These are phyloP conservation scores for Corymbia citriodora DNA, from an alignment of 441 rosid genomes.

Conservation along the genomic window DNA sequence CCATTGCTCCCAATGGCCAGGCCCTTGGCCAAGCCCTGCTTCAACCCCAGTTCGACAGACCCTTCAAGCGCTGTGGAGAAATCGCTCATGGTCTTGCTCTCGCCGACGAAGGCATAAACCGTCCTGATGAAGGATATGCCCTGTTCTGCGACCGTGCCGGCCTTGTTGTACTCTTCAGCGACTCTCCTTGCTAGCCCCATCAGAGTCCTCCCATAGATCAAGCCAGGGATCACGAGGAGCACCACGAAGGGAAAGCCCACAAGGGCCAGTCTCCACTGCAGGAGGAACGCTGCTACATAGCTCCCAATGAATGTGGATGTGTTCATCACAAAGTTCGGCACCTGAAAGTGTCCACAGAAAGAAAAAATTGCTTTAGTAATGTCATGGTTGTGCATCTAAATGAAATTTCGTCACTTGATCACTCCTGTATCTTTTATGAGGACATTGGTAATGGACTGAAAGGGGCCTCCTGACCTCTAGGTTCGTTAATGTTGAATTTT, in stretches of 20 bases:
- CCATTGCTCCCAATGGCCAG: conserved; percentile 76
- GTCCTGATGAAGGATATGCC: conserved; percentile 74
- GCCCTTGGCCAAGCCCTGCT: conserved; percentile 74
- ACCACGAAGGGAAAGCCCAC: conserved; percentile 61
- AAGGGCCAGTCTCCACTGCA: conserved; percentile 65
- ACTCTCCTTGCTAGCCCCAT: conserved; percentile 50
- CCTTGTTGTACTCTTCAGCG: conserved; percentile 61
- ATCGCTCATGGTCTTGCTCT: conserved; percentile 39
- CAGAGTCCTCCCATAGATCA: conserved; percentile 61
- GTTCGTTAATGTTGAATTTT: neutral
- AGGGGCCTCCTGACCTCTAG: neutral
- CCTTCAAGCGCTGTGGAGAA: conserved; percentile 61
- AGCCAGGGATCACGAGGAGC: conserved; percentile 60
- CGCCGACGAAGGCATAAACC: conserved; percentile 66
- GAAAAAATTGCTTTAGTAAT: neutral
- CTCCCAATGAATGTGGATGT: conserved; percentile 40
- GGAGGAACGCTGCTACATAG: conserved; percentile 44
- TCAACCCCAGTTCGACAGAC: conserved; percentile 56
- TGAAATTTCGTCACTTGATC: neutral
- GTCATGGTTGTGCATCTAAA: neutral
- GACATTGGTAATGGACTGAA: neutral
- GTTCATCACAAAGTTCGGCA: conserved; percentile 65
- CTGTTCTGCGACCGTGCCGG: conserved; percentile 66
- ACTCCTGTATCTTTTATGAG: neutral
- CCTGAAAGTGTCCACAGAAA: conserved; percentile 16